Percentiles rank a stretch among this genome's conserved stretches.
phyloP scores from a whole-genome alignment of 2,329 filamentous ascomycete species.

The Talaromyces sp. region DNA sequence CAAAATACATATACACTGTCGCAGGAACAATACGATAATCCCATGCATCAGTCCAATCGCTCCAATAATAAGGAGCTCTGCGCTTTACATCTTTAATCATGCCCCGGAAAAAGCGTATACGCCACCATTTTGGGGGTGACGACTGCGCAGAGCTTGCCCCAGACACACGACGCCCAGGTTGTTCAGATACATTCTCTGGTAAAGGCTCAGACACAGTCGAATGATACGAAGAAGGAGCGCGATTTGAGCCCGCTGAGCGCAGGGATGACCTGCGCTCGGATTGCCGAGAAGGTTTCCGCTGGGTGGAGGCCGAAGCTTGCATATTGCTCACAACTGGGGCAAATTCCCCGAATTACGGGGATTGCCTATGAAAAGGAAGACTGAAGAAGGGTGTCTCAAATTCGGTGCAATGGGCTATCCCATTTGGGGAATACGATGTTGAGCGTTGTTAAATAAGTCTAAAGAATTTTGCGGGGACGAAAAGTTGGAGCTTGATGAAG shows the following conservation, averaged over 20 bases:
- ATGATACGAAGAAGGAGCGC: slow-evolving; percentile 13
- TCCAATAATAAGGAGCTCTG: slow-evolving; percentile 74
- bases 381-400: background rate
- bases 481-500: slow-evolving; percentile 13
- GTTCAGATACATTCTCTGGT: slow-evolving; percentile 7
- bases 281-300: slow-evolving; percentile 32
- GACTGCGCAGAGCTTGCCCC: slow-evolving; percentile 15
- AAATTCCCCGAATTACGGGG: slow-evolving; percentile 23
- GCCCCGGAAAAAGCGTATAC: slow-evolving; percentile 72
- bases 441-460: background rate
- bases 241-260: slow-evolving; percentile 19
- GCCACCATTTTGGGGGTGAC: slow-evolving; percentile 66
- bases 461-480: slow-evolving; percentile 16
- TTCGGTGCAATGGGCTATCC: background rate
- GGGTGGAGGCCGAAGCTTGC: slow-evolving; percentile 28
- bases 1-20: slow-evolving; percentile 93
- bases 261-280: slow-evolving; percentile 24
- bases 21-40: slow-evolving; percentile 86
- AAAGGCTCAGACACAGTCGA: slow-evolving; percentile 10
- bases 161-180: slow-evolving; percentile 12
- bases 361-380: slow-evolving; percentile 12
- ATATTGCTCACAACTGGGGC: slow-evolving; percentile 30
- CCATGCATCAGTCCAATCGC: slow-evolving; percentile 86
- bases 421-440: background rate
- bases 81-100: slow-evolving; percentile 78